Evolutionary conservation across 1,284 basidiomycete species (phyloP).

Genomic region (Boletellus dicymbophilus): DNA sequence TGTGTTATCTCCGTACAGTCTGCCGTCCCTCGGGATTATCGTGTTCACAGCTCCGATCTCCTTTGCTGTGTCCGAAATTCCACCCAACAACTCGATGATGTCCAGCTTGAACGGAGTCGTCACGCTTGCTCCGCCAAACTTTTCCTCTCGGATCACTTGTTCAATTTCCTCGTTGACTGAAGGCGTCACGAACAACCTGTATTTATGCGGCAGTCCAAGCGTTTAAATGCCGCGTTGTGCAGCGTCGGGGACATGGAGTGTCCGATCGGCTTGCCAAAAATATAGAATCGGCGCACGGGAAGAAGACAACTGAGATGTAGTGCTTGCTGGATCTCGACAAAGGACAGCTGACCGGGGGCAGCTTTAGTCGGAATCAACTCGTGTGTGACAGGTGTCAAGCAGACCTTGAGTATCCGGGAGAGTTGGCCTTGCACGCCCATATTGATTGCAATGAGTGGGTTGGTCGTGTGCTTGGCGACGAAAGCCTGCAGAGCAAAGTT

Average conservation of each 20-base stretch:
- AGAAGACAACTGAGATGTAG: constrained; percentile 81
- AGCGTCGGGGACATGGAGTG: constrained; percentile 92
- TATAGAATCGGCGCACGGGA: constrained; percentile 73
- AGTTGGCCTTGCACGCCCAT: constrained; percentile 91
- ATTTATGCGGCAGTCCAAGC: constrained; percentile 84
- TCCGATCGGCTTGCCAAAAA: constrained; percentile 89
- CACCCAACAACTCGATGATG: constrained; percentile 78
- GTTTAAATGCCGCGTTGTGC: constrained; percentile 89
- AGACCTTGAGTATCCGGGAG: constrained; percentile 85
- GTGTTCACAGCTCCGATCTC: constrained; percentile 94
- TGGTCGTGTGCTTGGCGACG: constrained; percentile 51
- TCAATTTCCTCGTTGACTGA: constrained; percentile 69
- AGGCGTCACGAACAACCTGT: constrained; percentile 77
- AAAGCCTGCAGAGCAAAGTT: constrained; percentile 85
- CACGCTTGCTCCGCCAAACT: constrained; percentile 95
- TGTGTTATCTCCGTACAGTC: constrained; percentile 87
- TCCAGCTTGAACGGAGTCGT: constrained; percentile 95
- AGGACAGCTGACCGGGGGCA: constrained; percentile 92
- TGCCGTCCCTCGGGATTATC: constrained; percentile 59
- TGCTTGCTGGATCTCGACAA: constrained; percentile 82
- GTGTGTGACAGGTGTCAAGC: constrained; percentile 91
- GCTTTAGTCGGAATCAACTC: constrained; percentile 80
- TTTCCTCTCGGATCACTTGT: constrained; percentile 59
- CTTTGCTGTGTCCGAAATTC: constrained; percentile 76
- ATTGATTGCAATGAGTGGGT: constrained; percentile 93